Conservation (phyloP, 805 yeast genomes). For the Wickerhamiella azyma region DNA sequence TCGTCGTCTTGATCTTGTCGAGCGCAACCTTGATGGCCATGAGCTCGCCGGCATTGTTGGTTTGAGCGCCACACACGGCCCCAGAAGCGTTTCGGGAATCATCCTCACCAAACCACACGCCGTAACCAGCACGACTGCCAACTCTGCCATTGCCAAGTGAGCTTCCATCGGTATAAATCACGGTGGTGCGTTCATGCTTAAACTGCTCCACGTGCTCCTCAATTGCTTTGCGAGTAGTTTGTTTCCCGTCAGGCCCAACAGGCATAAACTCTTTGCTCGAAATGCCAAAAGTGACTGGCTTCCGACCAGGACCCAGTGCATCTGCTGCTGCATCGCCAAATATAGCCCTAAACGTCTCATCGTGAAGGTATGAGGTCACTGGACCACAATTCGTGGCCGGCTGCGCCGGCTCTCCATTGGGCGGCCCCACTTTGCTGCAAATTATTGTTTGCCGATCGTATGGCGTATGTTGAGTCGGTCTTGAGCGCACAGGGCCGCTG, state of each 20-base stretch:
- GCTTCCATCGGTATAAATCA: constrained; percentile 70
- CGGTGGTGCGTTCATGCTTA: no score
- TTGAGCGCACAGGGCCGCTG: background rate
- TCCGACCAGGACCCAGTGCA: background rate
- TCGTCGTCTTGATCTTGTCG: constrained; percentile 18
- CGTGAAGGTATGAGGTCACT: no score
- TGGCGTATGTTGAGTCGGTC: no score
- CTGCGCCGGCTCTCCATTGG: no score
- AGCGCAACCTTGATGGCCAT: constrained; percentile 51
- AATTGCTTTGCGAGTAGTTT: no score
- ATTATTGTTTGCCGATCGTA: no score
- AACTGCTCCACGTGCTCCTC: no score
- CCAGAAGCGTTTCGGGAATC: constrained; percentile 44
- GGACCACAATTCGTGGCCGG: no score
- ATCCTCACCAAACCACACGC: constrained; percentile 50
- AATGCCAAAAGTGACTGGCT: background rate
- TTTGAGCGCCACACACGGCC: constrained; percentile 40
- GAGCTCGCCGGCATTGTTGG: constrained; percentile 75
- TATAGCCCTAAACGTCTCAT: no score
- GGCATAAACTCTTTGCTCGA: no score
- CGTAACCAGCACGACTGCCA: constrained; percentile 48
- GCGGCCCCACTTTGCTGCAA: no score
- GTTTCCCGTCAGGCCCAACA: no score
- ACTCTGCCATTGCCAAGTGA: constrained; percentile 42
- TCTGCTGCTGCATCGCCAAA: background rate